Evolutionary conservation across 805 yeast genomes (phyloP).

Genomic region (Naumovozyma baii): DNA sequence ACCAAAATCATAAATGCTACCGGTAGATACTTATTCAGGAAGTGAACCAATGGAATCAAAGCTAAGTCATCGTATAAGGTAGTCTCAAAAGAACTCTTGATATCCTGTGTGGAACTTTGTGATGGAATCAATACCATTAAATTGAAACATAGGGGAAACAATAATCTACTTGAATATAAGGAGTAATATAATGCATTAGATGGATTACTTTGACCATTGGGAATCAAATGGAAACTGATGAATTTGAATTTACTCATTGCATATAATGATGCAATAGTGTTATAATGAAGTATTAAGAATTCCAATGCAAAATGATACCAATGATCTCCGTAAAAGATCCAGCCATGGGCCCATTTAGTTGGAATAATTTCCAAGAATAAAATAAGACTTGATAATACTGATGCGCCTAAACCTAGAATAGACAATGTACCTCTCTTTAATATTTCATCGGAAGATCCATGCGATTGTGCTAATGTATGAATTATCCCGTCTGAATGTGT

Average conservation of each 20-base stretch:
- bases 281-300: conserved; percentile 21
- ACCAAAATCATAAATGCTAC: conserved; percentile 18
- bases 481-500: conserved; percentile 21
- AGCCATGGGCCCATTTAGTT: conserved; percentile 17
- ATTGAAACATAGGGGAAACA: conserved; percentile 29
- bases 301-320: conserved; percentile 17
- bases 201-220: conserved; percentile 28
- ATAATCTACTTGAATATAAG: conserved; percentile 26
- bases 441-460: conserved; percentile 7
- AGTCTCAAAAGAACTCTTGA: conserved; percentile 18
- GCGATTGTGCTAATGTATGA: conserved; percentile 22
- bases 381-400: conserved; percentile 13
- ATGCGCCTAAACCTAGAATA: conserved; percentile 9
- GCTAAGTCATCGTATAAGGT: conserved; percentile 22
- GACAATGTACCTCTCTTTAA: conserved; percentile 5
- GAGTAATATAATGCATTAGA: conserved; percentile 26
- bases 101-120: conserved; percentile 3
- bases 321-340: conserved; percentile 14
- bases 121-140: conserved; percentile 23
- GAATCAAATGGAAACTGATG: conserved; percentile 25
- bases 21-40: conserved; percentile 23
- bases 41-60: conserved; percentile 22
- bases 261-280: conserved; percentile 22
- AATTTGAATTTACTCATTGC: conserved; percentile 29
- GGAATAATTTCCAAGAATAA: conserved; percentile 22